Evolutionary conservation across 768 basidiomycete species (phyloP).

Genomic region (Dentipellis sp.): DNA sequence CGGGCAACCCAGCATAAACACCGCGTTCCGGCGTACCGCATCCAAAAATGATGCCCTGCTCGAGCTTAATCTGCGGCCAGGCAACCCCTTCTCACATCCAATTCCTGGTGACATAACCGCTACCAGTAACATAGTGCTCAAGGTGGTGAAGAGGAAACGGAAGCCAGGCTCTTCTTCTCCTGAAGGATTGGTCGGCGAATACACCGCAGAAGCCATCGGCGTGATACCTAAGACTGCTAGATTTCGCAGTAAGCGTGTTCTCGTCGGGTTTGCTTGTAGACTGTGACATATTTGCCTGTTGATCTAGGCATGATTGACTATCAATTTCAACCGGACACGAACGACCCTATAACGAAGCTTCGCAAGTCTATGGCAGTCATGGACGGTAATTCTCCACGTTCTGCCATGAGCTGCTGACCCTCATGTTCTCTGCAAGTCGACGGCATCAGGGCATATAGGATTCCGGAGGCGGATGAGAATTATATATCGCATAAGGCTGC

Average conservation of each 20-base stretch:
- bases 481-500: conserved; percentile 34
- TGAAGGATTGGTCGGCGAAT: conserved; percentile 46
- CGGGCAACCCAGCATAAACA: conserved; percentile 61
- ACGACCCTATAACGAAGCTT: conserved; percentile 63
- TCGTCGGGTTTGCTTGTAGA: neutral
- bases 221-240: conserved; percentile 74
- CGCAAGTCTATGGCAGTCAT: conserved; percentile 68
- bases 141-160: conserved; percentile 66
- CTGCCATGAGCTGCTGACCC: neutral
- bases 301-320: conserved; percentile 84
- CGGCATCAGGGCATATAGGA: conserved; percentile 56
- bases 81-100: conserved; percentile 75
- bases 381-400: conserved; percentile 52
- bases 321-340: conserved; percentile 70
- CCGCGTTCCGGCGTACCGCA: conserved; percentile 63
- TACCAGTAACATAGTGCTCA: conserved; percentile 78
- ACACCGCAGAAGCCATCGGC: conserved; percentile 65
- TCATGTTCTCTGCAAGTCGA: conserved; percentile 42
- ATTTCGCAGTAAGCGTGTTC: conserved; percentile 65
- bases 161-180: conserved; percentile 23
- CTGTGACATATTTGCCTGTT: neutral
- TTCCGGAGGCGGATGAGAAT: conserved; percentile 62
- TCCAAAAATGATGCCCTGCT: conserved; percentile 56
- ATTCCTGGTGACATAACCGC: conserved; percentile 71
- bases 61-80: conserved; percentile 69